phyloP scores from a whole-genome alignment of 2,329 filamentous ascomycete genomes.

The Hymenoscyphus infarciens region DNA sequence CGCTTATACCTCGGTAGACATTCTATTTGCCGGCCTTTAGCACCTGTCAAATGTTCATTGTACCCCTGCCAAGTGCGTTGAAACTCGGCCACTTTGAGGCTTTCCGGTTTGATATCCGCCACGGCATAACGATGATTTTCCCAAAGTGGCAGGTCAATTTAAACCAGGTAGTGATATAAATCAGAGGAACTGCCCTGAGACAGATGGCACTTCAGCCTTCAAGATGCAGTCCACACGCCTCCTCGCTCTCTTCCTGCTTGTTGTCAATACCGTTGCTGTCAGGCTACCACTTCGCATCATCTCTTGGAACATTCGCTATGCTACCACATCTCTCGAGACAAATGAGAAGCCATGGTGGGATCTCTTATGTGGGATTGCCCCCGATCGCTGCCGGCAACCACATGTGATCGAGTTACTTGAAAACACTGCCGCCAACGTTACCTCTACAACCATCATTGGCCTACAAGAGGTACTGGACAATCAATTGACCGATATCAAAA shows the following conservation, averaged over 20 bases:
- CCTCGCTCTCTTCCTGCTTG: background rate
- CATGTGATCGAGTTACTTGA: background rate
- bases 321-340: background rate
- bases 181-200: background rate
- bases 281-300: background rate
- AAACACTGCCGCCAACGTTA: background rate
- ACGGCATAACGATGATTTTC: background rate
- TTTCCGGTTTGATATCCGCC: background rate
- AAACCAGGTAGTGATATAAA: background rate
- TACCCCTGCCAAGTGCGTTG: background rate
- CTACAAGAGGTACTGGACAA: background rate
- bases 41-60: background rate
- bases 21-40: background rate
- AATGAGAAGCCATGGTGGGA: background rate
- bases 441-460: background rate
- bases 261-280: background rate
- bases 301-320: background rate
- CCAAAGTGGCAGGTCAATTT: background rate
- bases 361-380: background rate
- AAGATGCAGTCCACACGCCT: background rate
- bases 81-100: background rate
- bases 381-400: background rate
- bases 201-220: background rate
- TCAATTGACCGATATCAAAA: background rate
- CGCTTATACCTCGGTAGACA: background rate